phyloP scores from a whole-genome alignment of 108 stramenopile species.

The Seminavis robusta region DNA sequence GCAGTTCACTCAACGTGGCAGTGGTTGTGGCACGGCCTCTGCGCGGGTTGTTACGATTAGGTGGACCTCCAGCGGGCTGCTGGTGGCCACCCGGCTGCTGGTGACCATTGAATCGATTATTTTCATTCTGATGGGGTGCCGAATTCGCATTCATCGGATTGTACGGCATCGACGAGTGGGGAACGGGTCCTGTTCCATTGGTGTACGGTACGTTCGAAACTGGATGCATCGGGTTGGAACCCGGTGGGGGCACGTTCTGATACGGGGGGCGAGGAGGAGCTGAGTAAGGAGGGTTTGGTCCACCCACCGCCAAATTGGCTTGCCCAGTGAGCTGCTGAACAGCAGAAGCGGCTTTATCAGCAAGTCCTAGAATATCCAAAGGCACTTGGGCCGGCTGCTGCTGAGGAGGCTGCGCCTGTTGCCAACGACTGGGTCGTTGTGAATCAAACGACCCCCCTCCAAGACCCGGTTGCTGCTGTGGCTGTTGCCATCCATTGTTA shows the following conservation, averaged over 20 bases:
- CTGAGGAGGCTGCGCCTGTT: conserved; percentile 1
- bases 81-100: not conserved
- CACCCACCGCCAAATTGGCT: not conserved
- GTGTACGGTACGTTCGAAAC: not conserved
- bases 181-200: not conserved
- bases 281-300: not conserved
- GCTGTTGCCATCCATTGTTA: conserved; percentile 28
- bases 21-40: too few relatives aligned
- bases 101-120: not conserved
- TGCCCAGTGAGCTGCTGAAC: conserved; percentile 44
- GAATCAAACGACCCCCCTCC: not conserved
- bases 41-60: too few relatives aligned
- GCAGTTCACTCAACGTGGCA: conserved; percentile 53
- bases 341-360: conserved; percentile 75
- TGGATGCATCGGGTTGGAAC: too few relatives aligned
- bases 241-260: too few relatives aligned
- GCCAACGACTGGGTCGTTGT: not conserved
- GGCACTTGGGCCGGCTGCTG: conserved; percentile 6
- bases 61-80: not conserved
- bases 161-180: not conserved
- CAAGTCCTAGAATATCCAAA: conserved; percentile 70
- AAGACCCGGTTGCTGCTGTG: conserved; percentile 9
- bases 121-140: not conserved
- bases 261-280: too few relatives aligned
- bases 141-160: too few relatives aligned